Evolutionary conservation across 179 eudicot species (phyloP).

Genomic region (Carnegiea gigantea): DNA sequence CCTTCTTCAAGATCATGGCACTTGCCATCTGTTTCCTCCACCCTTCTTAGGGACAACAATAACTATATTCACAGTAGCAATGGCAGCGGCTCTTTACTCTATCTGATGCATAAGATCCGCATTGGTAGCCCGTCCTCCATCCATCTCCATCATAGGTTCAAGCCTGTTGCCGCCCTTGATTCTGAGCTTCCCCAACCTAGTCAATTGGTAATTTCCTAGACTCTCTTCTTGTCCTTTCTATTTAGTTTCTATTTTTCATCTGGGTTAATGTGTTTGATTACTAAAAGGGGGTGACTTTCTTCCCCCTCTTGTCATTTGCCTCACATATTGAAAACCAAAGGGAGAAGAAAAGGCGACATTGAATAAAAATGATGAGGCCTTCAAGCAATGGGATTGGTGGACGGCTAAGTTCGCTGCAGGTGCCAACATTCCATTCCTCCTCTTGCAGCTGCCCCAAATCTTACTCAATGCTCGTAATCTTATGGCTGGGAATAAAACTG

Average conservation of each 20-base stretch:
- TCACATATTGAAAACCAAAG: slow-evolving; percentile 11
- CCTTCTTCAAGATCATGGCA: slow-evolving; percentile 18
- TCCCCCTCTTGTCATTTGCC: neutral
- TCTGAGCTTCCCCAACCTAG: slow-evolving; percentile 34
- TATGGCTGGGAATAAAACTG: slow-evolving; percentile 69
- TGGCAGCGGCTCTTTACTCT: slow-evolving; percentile 10
- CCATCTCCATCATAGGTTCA: slow-evolving; percentile 14
- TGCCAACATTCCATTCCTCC: slow-evolving; percentile 79
- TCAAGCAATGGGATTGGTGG: slow-evolving; percentile 80
- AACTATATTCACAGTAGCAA: slow-evolving; percentile 5
- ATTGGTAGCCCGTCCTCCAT: neutral
- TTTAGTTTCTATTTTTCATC: neutral
- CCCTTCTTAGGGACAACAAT: slow-evolving; percentile 8
- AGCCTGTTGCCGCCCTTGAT: slow-evolving; percentile 34
- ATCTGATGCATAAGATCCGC: slow-evolving; percentile 12
- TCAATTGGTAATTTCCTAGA: slow-evolving; percentile 29
- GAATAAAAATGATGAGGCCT: slow-evolving; percentile 27
- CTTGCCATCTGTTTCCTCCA: slow-evolving; percentile 22
- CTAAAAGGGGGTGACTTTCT: neutral
- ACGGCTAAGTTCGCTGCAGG: slow-evolving; percentile 84
- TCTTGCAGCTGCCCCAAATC: slow-evolving; percentile 91
- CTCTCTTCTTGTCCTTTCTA: neutral
- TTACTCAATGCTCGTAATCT: slow-evolving; percentile 89
- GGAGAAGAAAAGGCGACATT: slow-evolving; percentile 25
- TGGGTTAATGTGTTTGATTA: neutral